These are phyloP conservation scores for Hapsidospora chrysogenum DNA, from an alignment of 495 filamentous ascomycete genomes.

Conservation along the genomic window DNA sequence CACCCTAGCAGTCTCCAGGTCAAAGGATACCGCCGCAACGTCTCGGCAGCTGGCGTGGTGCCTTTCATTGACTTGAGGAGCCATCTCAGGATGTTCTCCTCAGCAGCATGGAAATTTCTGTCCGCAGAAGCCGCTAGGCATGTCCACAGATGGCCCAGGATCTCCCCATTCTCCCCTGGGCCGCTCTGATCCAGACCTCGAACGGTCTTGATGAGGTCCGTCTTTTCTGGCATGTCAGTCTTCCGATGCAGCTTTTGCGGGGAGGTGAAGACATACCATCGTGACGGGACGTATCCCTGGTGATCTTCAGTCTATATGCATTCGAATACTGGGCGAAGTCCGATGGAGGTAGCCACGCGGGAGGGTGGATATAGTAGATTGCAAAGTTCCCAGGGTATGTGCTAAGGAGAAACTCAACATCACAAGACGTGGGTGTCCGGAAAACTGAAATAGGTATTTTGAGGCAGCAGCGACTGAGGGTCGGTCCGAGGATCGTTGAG, in stretches of 20 bases:
- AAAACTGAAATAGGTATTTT: no score
- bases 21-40: constrained; percentile 23
- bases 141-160: constrained; percentile 20
- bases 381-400: no score
- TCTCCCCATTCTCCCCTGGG: constrained; percentile 18
- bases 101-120: constrained; percentile 23
- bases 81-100: constrained; percentile 30
- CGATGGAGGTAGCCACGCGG: no score
- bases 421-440: no score
- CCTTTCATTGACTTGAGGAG: constrained; percentile 31
- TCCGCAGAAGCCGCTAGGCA: constrained; percentile 12
- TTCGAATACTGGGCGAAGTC: no score
- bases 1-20: constrained; percentile 24
- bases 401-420: no score
- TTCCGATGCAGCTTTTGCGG: no score
- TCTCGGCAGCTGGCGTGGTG: constrained; percentile 19
- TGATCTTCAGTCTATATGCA: no score
- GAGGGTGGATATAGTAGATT: no score
- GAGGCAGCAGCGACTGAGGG: no score
- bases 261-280: no score
- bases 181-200: constrained; percentile 22
- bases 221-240: not conserved
- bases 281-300: no score
- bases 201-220: constrained; percentile 2
- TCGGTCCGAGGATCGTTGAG: not conserved